These are phyloP conservation scores for Parascedosporium putredinis DNA, from an alignment of 2,329 filamentous ascomycete species.

Conservation along the genomic window DNA sequence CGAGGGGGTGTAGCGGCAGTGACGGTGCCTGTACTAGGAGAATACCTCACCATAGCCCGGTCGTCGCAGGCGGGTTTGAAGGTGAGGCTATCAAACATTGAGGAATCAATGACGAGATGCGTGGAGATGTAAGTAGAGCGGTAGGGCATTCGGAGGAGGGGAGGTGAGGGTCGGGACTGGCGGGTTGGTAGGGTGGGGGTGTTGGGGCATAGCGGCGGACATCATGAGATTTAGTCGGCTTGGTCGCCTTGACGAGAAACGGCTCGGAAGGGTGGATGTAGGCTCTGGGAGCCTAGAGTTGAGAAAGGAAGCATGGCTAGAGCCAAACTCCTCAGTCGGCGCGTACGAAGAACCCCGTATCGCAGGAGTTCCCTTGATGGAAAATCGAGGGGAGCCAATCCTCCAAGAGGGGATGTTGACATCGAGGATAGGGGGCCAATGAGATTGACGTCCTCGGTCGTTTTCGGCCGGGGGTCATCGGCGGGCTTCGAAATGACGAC, in stretches of 20 bases:
- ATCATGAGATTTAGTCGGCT: conserved; percentile 21
- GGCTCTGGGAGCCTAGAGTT: conserved; percentile 13
- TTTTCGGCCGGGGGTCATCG: conserved; percentile 49
- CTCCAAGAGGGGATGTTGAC: conserved; percentile 76
- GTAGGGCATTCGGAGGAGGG: background rate
- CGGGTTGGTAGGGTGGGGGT: conserved; percentile 17
- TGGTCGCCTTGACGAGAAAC: conserved; percentile 20
- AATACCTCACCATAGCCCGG: conserved; percentile 71
- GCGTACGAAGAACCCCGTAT: conserved; percentile 74
- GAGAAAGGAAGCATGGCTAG: conserved; percentile 45
- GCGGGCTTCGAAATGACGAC: conserved; percentile 68
- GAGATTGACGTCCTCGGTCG: conserved; percentile 44
- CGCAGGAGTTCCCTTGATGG: conserved; percentile 61
- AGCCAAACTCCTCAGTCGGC: conserved; percentile 60
- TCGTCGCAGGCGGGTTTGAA: conserved; percentile 72
- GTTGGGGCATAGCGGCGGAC: conserved; percentile 7
- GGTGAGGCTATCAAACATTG: conserved; percentile 74
- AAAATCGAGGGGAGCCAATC: conserved; percentile 74
- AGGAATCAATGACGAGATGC: conserved; percentile 50
- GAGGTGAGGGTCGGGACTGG: conserved; percentile 26
- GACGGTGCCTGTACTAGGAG: conserved; percentile 59
- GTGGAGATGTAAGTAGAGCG: conserved; percentile 39
- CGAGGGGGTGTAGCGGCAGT: conserved; percentile 83
- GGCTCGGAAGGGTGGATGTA: background rate
- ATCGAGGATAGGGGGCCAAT: conserved; percentile 48